Conservation (phyloP, 1,139 yeast genomes). For the Candida freyschussii region DNA sequence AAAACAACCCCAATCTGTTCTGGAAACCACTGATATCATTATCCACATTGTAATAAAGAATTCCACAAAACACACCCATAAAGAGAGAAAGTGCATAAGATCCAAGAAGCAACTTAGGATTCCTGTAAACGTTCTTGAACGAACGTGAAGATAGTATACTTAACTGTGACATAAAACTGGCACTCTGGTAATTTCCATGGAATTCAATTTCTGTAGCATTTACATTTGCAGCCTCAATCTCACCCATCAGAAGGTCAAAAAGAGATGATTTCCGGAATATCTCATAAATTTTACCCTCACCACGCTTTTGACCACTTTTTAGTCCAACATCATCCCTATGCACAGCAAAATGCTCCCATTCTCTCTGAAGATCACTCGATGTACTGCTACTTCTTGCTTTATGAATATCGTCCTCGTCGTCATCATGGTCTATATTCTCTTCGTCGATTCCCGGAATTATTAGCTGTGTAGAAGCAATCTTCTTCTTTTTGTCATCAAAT, state of each 20-base stretch:
- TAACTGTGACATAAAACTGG: constrained; percentile 60
- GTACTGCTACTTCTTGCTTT: constrained; percentile 27
- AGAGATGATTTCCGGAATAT: constrained; percentile 46
- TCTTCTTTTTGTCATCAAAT: constrained; percentile 36
- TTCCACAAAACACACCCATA: constrained; percentile 82
- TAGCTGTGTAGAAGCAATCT: constrained; percentile 16
- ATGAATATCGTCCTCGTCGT: constrained; percentile 34
- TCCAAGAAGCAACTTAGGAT: constrained; percentile 77
- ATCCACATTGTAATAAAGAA: constrained; percentile 71
- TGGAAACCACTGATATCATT: constrained; percentile 96
- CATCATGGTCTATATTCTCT: constrained; percentile 27
- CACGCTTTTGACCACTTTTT: constrained; percentile 2
- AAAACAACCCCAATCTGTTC: constrained; percentile 87
- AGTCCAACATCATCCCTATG: constrained; percentile 60
- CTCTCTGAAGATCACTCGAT: constrained; percentile 58
- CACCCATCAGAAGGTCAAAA: constrained; percentile 44
- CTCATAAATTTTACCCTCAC: constrained; percentile 29
- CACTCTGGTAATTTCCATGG: constrained; percentile 38
- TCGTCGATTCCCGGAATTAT: constrained; percentile 24
- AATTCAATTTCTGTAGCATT: constrained; percentile 31
- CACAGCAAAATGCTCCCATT: constrained; percentile 87
- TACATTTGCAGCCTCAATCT: constrained; percentile 38
- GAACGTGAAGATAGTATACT: constrained; percentile 74
- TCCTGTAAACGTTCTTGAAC: constrained; percentile 86
- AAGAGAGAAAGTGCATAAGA: constrained; percentile 74